Percentiles rank a stretch among this genome's conserved stretches.
Conservation (phyloP, 208 protist genomes). For the Crithidia acanthocephali region DNA sequence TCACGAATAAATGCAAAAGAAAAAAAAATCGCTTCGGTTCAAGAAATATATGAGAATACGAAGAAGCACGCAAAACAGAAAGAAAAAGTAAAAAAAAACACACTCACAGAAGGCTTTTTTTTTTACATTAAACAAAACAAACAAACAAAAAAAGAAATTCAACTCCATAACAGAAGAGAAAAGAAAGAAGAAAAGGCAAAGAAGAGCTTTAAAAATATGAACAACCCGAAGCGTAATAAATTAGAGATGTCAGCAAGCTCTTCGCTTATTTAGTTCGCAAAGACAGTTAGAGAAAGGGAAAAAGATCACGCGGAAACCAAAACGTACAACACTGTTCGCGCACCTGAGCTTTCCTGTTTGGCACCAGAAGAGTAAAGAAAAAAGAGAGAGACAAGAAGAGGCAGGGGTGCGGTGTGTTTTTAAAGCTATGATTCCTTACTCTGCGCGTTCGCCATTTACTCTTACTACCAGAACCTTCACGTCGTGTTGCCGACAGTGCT, state of each 20-base stretch:
- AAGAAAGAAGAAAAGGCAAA: background rate
- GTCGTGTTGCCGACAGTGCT: no score
- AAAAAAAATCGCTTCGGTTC: no score
- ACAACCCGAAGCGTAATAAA: background rate
- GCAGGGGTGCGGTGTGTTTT: no score
- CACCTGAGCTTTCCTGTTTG: background rate
- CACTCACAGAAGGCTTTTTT: background rate
- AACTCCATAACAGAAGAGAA: slow-evolving; percentile 8
- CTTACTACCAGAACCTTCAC: no score
- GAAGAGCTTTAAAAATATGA: slow-evolving; percentile 6
- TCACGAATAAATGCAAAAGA: no score
- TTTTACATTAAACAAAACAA: background rate
- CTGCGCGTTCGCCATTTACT: no score
- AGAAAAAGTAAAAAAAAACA: background rate
- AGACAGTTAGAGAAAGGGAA: slow-evolving; percentile 2
- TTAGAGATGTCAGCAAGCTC: background rate
- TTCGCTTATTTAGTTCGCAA: slow-evolving; percentile 1
- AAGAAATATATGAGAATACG: no score
- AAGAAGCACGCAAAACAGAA: no score
- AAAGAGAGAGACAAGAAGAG: no score
- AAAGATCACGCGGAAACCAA: slow-evolving; percentile 6
- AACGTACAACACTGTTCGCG: background rate
- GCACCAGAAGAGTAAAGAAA: no score
- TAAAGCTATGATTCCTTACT: no score
- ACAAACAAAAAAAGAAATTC: background rate